These are phyloP conservation scores for Nakaseomyces glabratus DNA, from an alignment of 1,139 yeast species.

Conservation along the genomic window DNA sequence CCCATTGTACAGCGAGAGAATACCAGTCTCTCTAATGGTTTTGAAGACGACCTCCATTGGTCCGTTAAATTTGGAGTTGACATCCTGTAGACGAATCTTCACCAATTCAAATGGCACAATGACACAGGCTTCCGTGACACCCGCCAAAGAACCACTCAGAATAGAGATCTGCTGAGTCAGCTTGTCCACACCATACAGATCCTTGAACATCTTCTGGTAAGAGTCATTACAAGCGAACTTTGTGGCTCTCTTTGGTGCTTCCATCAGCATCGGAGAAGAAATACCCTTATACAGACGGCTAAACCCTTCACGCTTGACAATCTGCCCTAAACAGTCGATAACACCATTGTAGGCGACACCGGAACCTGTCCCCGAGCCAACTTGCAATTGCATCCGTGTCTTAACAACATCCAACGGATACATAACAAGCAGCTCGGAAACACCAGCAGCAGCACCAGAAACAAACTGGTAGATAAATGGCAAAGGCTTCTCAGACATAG, in stretches of 20 bases:
- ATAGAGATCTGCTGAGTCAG: constrained; percentile 80
- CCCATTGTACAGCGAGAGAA: constrained; percentile 83
- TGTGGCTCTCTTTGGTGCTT: constrained; percentile 98
- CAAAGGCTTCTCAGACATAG: constrained; percentile 7
- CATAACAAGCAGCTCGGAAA: constrained; percentile 94
- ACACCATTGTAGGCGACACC: constrained; percentile 55
- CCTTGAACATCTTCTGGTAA: constrained; percentile 82
- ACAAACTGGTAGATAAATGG: constrained; percentile 58
- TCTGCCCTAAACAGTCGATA: constrained; percentile 71
- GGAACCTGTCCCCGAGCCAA: constrained; percentile 42
- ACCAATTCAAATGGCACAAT: constrained; percentile 93
- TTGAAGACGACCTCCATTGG: constrained; percentile 74
- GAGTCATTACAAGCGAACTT: constrained; percentile 97
- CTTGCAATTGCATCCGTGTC: constrained; percentile 90
- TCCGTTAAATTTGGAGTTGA: constrained; percentile 70
- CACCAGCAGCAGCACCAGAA: constrained; percentile 97
- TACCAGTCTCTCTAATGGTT: constrained; percentile 68
- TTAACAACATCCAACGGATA: constrained; percentile 97
- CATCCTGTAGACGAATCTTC: constrained; percentile 84
- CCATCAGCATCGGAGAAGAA: constrained; percentile 94
- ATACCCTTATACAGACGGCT: constrained; percentile 85
- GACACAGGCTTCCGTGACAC: constrained; percentile 92
- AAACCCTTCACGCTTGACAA: constrained; percentile 77
- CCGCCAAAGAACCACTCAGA: constrained; percentile 96
- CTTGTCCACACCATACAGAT: constrained; percentile 55